phyloP scores from a whole-genome alignment of 1,284 basidiomycete species.

The Irpex lacteus region DNA sequence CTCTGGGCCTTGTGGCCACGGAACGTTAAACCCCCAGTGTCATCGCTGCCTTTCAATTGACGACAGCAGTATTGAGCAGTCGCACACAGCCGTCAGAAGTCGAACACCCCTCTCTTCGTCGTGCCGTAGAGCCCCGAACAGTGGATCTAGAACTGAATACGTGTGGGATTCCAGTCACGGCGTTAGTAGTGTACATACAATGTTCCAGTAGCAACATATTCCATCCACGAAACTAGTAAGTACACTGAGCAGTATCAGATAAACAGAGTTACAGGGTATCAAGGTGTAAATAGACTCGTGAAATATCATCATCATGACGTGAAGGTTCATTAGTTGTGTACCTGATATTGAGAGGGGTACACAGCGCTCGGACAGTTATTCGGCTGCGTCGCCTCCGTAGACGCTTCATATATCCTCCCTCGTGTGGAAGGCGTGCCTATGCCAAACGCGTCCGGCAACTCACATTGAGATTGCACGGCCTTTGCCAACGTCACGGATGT shows the following conservation, averaged over 20 bases:
- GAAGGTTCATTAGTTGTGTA: background rate
- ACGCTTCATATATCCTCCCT: constrained; percentile 7
- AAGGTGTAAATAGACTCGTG: background rate
- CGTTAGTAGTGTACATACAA: background rate
- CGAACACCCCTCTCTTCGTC: background rate
- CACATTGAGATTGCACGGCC: constrained; percentile 79
- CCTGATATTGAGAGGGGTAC: background rate
- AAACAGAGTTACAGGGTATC: background rate
- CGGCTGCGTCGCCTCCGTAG: background rate
- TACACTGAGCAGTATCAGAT: background rate
- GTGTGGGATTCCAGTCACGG: background rate
- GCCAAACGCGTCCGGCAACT: constrained; percentile 8
- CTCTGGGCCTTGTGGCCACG: background rate
- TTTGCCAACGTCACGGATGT: constrained; percentile 52
- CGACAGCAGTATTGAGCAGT: background rate
- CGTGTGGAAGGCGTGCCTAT: constrained; percentile 18
- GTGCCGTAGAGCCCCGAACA: background rate
- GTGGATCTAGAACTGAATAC: background rate
- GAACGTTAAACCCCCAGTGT: background rate
- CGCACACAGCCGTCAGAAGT: background rate
- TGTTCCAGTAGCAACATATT: background rate
- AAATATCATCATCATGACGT: constrained; percentile 5
- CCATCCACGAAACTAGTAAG: background rate
- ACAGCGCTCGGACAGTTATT: background rate
- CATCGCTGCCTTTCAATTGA: background rate